Evolutionary conservation across 2,329 filamentous ascomycete species (phyloP), one percentile per base, ranked within the genome.

Genomic region (Phialophora expanda): DNA sequence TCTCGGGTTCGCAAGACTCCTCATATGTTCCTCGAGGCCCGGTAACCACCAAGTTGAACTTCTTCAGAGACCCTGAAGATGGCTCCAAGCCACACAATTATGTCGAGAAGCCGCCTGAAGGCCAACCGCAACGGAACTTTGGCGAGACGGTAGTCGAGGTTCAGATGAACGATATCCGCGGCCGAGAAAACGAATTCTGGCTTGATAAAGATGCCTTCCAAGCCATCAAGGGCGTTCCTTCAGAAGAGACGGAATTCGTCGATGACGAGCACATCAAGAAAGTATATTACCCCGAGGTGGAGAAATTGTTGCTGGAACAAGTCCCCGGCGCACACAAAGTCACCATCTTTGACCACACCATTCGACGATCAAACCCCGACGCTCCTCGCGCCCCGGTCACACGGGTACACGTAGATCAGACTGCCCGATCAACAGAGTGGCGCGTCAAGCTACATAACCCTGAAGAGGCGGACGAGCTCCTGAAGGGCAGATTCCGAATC

Each of bases 241-340:
- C 85, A 1, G 84, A 85, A 2, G 79, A 85, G 34, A 80, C 79
- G 48, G 80, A 81, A 56, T 96, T 94, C 76, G 77, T 77, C 3
- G 87, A 91, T 75, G 89, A 93, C 73, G 85, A 83, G 11, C 86
- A 85, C 66, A 91, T 97, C 77, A 79, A 85, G 73, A 73, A 79
- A 1, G 84, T 87, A 61, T 97, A 96, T 82, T 97, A 97, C 80
- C 90, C 92, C 0, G 92, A 97, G 75, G 86, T 96, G 8, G 89
- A 93, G 78, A 76, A 84, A 56, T 80, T 96, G 28, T 81, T 97
- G 0, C 80, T 93, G 2, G 79, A 86, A 14, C 78, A 86, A 64
- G 82, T 96, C 17, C 87, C 89, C 0, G 90, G 89, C 61, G 84
- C 86, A 28, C 83, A 85, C 64, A 83, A 84, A 4, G 82, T 96